Percentiles rank a stretch among this genome's conserved stretches.
phyloP scores from a whole-genome alignment of 805 yeast genomes.

The Starmerella riodocensis region DNA sequence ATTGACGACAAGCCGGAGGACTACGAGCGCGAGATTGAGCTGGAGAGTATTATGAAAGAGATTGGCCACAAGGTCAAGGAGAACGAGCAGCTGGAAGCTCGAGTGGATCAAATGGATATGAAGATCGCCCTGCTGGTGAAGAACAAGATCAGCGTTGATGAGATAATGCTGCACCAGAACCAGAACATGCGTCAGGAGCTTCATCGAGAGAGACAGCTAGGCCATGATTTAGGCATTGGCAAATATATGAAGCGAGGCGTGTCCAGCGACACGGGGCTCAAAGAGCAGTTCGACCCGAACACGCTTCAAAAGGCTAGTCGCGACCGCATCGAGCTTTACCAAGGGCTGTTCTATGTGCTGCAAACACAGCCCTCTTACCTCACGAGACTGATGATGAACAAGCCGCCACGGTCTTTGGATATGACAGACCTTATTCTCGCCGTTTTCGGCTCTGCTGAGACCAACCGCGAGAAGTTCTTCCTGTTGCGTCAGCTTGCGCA shows the following conservation, averaged over 20 bases:
- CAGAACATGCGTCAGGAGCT: slow-evolving; percentile 5
- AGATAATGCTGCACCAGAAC: slow-evolving; percentile 29
- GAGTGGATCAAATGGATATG: slow-evolving; percentile 61
- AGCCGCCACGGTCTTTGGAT: slow-evolving; percentile 11
- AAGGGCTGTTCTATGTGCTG: slow-evolving; percentile 62
- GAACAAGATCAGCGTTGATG: slow-evolving; percentile 67
- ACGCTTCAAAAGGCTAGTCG: slow-evolving; percentile 31
- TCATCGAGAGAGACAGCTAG: slow-evolving; percentile 4
- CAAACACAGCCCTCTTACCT: slow-evolving; percentile 76
- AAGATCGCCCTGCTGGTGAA: slow-evolving; percentile 66
- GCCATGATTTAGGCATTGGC: neutral
- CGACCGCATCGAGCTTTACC: slow-evolving; percentile 51
- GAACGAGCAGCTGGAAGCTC: slow-evolving; percentile 60
- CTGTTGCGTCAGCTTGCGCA: slow-evolving; percentile 42
- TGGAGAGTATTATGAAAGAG: slow-evolving; percentile 53
- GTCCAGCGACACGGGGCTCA: slow-evolving; percentile 1
- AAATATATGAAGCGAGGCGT: neutral
- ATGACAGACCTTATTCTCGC: slow-evolving; percentile 25
- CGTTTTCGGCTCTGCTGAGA: slow-evolving; percentile 29
- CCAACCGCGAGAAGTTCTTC: slow-evolving; percentile 59
- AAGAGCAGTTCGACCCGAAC: slow-evolving; percentile 27
- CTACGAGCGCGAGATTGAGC: slow-evolving; percentile 56
- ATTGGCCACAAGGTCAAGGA: slow-evolving; percentile 56
- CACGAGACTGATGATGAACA: slow-evolving; percentile 34
- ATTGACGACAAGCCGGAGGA: slow-evolving; percentile 62